Base-by-base conservation (phyloP, 352 stramenopile genomes). In the Phytophthora vignae region DNA sequence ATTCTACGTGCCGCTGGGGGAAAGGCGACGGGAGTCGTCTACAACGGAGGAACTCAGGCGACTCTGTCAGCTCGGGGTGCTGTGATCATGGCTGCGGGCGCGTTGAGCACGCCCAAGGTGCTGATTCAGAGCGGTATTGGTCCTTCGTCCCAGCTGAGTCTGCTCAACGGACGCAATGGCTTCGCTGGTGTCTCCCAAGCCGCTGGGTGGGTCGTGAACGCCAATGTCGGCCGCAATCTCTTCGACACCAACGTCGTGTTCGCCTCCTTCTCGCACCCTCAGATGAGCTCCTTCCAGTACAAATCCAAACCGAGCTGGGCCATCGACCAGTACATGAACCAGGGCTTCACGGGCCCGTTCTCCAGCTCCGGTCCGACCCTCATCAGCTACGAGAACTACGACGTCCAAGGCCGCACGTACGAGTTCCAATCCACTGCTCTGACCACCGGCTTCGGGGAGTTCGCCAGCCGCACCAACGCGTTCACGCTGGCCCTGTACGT, bases 101-200 rank as follows among this genome's bases (percentile, higher is more conserved):
- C 90, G 1, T 61, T 92, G 19, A 77, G 78, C 52, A 91, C 89
- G 5, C 89, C 91, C 11, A 92, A 96, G 56, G 76, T 97, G 10
- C 73, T 97, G 1, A 86, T 94, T 63, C 78, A 92, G 48, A 90
- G 73, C 57, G 91, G 88, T 21, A 82, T 97, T 55, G 91, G 90
- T 5, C 83, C 84, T 8, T 59, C 52, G 15, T 57, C 82, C 17
- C 81, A 93, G 57, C 74, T 96, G 3, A 66, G 44, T 4, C 22
- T 87, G 65, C 76, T 89, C 2, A 77, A 75, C 46, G 58, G 60
- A 31, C 60, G 46, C n/a, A 74, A 61, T 52, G 69, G 78, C n/a
- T 91, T 91, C 56, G 61, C 76, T 40, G 83, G 83, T 53, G 68
- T 90, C 44, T 70, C 71, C 19, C 53, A 73, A 27, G 31, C 60